A percentile compares a stretch with the other conserved stretches of the same genome.
Evolutionary conservation across 768 basidiomycete genomes (phyloP).

Genomic region (Dentipellis fragilis): DNA sequence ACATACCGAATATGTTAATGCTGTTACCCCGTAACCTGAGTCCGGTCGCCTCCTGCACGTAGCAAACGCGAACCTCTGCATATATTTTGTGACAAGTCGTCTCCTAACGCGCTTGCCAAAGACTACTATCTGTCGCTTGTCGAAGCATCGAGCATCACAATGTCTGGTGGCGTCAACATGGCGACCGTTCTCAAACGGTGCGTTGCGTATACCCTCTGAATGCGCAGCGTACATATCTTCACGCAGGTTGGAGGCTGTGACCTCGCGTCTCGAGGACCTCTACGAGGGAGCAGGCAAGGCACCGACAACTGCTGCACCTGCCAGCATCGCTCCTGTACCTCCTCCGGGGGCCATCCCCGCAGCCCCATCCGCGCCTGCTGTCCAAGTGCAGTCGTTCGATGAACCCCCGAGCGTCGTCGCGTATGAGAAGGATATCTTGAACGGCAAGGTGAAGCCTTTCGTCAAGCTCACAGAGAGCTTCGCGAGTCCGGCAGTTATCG

Average conservation of each 20-base stretch:
- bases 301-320: conserved; percentile 13
- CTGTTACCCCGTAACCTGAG: neutral
- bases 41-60: too few relatives aligned
- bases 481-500: conserved; percentile 56
- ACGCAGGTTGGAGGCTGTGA: conserved; percentile 80
- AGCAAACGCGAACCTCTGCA: too few relatives aligned
- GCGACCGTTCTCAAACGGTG: conserved; percentile 14
- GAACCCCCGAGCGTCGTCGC: conserved; percentile 54
- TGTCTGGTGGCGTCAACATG: conserved; percentile 13
- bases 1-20: neutral
- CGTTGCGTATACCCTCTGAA: neutral
- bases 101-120: neutral
- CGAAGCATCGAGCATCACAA: neutral
- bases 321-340: conserved; percentile 17
- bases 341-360: conserved; percentile 21
- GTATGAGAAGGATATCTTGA: conserved; percentile 65
- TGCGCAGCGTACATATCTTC: neutral
- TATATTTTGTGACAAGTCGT: too few relatives aligned
- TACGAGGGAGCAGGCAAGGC: conserved; percentile 27
- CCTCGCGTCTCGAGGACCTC: conserved; percentile 88
- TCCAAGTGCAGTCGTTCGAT: conserved; percentile 25
- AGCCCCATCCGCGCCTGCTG: conserved; percentile 26
- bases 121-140: neutral
- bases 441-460: conserved; percentile 67
- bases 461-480: conserved; percentile 61